Base-by-base conservation (phyloP, 2,329 filamentous ascomycete genomes). In the Penicillium brevicompactum region DNA sequence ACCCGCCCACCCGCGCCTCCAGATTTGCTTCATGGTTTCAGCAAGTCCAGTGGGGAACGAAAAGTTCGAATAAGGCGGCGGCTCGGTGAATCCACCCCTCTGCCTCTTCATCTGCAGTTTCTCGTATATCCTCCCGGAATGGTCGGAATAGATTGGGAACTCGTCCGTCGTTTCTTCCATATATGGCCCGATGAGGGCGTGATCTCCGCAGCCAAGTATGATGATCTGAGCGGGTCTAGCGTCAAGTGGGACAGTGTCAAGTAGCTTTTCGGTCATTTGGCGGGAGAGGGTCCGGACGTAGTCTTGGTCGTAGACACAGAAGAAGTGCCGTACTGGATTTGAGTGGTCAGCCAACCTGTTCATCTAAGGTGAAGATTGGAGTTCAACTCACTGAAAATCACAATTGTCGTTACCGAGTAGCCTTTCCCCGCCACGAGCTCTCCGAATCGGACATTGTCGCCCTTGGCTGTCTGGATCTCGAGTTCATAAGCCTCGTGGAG, bases 191-290 rank as follows among this genome's bases (percentile, higher is more conserved):
- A 67, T 67, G 2, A 57, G 50, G 1, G 57, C 32, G 4, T 58
- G 55, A 42, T 63, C 57, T 6, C 64, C 64, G 38, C 64, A 67
- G 1, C 64, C 63, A 43, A 67, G 63, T 8, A 66, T 65, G 3
- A 67, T 63, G 2, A 67, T 51, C 37, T 64, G 63, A 3, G 57
- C 58, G n/a, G 63, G 58, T 24, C 56, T 57, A 5, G 58, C 46
- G 4, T 37, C 27, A 2, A 37, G 13, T 1, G 63, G 62, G 9
- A 64, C 46, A 1, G 57, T 62, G 7, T 46, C n/a, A 13, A 66
- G 56, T n/a, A 66, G 31, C 10, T 16, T 43, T 14, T 61, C 41
- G 2, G 55, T 60, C 8, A 66, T 55, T 32, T 63, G 52, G 3
- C 38, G 16, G 1, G 60, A 43, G 14, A 62, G 51, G 7, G 41